A percentile compares a stretch with the other conserved stretches of the same genome.
Conservation (phyloP, 148 eudicot species). For the Vaccinium vitisidaea region DNA sequence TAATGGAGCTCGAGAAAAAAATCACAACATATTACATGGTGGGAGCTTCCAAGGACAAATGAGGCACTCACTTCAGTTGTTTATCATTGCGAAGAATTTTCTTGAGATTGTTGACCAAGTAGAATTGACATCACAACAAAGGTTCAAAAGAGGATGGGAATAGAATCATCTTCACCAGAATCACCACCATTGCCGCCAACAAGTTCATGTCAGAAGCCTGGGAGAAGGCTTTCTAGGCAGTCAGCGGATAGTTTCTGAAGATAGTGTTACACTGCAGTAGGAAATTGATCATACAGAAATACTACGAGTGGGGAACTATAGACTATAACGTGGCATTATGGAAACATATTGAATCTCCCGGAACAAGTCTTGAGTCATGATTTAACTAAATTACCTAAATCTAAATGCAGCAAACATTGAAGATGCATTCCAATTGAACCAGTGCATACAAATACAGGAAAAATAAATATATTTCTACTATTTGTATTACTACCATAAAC, state of each 20-base stretch:
- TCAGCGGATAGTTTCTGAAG: conserved; percentile 48
- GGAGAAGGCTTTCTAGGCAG: conserved; percentile 32
- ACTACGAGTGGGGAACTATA: no score
- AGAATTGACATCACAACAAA: conserved; percentile 46
- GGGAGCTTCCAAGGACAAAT: conserved; percentile 53
- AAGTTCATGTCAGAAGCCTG: conserved; percentile 27
- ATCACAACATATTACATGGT: conserved; percentile 59
- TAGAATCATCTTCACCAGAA: conserved; percentile 19
- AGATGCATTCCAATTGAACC: no score
- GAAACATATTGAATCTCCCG: no score
- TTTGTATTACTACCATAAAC: background rate
- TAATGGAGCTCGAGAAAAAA: conserved; percentile 37
- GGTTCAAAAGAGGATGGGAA: no score
- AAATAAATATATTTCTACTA: background rate
- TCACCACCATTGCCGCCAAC: conserved; percentile 31
- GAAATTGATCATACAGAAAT: no score
- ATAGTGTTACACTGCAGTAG: background rate
- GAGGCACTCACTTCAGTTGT: conserved; percentile 53
- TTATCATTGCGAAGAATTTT: conserved; percentile 65
- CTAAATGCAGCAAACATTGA: no score
- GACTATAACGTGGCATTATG: no score
- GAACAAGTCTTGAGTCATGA: no score
- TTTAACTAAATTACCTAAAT: no score
- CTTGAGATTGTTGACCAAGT: conserved; percentile 68
- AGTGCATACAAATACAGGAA: background rate